Conservation (phyloP, 306 rosid genomes). For the Acacia acuminata region DNA sequence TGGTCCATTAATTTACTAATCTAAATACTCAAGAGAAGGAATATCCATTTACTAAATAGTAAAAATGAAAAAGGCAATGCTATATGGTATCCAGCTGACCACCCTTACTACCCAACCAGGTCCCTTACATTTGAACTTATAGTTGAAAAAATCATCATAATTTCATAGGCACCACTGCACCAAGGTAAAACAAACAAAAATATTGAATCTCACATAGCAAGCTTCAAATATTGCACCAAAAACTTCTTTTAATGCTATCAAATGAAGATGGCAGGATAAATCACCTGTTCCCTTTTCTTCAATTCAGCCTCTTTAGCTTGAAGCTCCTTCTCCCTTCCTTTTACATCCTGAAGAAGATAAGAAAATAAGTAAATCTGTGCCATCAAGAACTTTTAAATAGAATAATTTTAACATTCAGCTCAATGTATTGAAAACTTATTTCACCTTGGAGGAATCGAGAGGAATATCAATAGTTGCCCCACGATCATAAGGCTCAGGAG, state of each 20-base stretch:
- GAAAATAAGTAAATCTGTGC: slow-evolving; percentile 20
- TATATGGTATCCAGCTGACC: background rate
- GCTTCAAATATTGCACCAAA: slow-evolving; percentile 9
- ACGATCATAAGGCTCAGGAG: slow-evolving; percentile 80
- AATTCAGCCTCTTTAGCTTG: slow-evolving; percentile 84
- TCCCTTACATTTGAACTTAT: slow-evolving; percentile 7
- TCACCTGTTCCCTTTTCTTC: slow-evolving; percentile 87
- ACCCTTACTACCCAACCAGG: slow-evolving; percentile 11
- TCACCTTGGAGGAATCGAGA: slow-evolving; percentile 61
- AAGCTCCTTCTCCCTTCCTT: slow-evolving; percentile 86
- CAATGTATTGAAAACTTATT: slow-evolving; percentile 28
- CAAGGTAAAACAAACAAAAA: background rate
- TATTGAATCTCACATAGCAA: slow-evolving; percentile 17
- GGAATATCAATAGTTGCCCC: slow-evolving; percentile 78
- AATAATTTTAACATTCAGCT: slow-evolving; percentile 22
- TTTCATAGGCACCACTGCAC: slow-evolving; percentile 3
- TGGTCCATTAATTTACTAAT: background rate
- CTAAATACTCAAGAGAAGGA: slow-evolving; percentile 13
- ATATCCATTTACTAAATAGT: background rate
- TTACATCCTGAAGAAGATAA: slow-evolving; percentile 52
- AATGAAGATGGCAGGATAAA: slow-evolving; percentile 26
- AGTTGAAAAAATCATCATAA: background rate
- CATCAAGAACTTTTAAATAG: slow-evolving; percentile 23
- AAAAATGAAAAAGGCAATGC: background rate
- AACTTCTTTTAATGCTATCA: slow-evolving; percentile 9